Evolutionary conservation across 495 filamentous ascomycete species (phyloP).

Genomic region (Lindgomyces ingoldianus): DNA sequence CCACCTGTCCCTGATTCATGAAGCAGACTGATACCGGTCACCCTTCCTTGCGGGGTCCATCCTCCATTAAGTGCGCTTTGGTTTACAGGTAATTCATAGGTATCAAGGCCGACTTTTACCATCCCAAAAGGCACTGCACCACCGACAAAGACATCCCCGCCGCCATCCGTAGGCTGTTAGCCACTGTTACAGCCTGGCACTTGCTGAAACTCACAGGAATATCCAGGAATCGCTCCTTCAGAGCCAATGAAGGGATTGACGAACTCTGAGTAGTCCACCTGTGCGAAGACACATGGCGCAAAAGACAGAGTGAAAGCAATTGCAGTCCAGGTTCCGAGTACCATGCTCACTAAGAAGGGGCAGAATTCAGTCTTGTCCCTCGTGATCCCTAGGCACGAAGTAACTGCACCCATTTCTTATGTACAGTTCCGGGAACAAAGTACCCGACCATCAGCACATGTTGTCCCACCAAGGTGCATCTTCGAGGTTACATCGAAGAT

Average conservation of each 20-base stretch:
- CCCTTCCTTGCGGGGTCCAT: conserved; percentile 41
- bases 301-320: background rate
- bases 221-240: conserved; percentile 41
- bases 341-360: background rate
- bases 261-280: conserved; percentile 40
- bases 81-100: conserved; percentile 40
- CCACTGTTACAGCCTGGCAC: too few relatives aligned
- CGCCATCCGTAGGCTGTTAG: conserved; percentile 31
- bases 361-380: too few relatives aligned
- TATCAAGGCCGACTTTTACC: conserved; percentile 44
- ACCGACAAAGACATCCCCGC: conserved; percentile 46
- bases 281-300: background rate
- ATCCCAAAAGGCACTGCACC: conserved; percentile 43
- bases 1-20: conserved; percentile 46
- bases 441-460: background rate
- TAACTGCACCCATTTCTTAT: background rate
- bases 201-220: conserved; percentile 38
- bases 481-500: conserved; percentile 13
- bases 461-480: background rate
- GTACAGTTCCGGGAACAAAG: background rate
- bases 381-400: too few relatives aligned
- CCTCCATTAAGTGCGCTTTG: conserved; percentile 44
- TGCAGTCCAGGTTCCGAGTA: background rate
- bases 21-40: conserved; percentile 41
- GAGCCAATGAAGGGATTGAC: conserved; percentile 45